Evolutionary conservation across 2,329 filamentous ascomycete species (phyloP), one percentile per base, ranked within the genome.

Genomic region (Orbilia blumenaviensis): DNA sequence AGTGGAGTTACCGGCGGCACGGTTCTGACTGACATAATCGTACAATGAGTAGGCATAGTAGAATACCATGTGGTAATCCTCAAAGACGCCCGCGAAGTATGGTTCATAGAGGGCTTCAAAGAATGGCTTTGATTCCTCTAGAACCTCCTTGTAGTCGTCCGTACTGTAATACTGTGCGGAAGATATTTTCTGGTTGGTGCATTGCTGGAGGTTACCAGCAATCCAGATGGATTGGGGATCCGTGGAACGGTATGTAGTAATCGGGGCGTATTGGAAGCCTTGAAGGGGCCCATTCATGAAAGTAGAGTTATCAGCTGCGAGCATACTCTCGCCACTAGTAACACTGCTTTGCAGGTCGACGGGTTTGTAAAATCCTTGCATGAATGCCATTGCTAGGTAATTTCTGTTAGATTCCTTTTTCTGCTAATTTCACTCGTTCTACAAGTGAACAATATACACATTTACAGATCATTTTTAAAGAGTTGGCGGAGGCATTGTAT

Each of bases 21-120:
- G 64, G 41, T 76, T 76, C 25, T 76, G 72, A 14, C 54, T 54
- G n/a, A 69, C 72, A 23, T 76, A 76, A 21, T 76, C 72, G 27
- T 69, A 76, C 2, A 76, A 32, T 12, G 21, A 9, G 10, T 60
- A 76, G 8, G 72, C 36, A 14, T 66, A 48, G 48, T 64, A 76
- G 38, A 69, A 69, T 21, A 62, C 56, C 64, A 76, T 76, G 16
- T 44, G 8, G 10, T 42, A 44, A 2, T 41, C 18, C 18, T 63
- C 56, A 25, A 76, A 69, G 58, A 69, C 58, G 1, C 72, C 72
- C n/a, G 23, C 10, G 34, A 76, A 76, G 34, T 69, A 76, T 2
- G 60, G 34, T 6, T 76, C 46, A 10, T 69, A 76, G 9, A 76
- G 48, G 8, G 48, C 52, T 3, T 29, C 18, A 9, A 34, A 61